Conservation (phyloP, 345 rosid genomes). For the Lepidium africanum region DNA sequence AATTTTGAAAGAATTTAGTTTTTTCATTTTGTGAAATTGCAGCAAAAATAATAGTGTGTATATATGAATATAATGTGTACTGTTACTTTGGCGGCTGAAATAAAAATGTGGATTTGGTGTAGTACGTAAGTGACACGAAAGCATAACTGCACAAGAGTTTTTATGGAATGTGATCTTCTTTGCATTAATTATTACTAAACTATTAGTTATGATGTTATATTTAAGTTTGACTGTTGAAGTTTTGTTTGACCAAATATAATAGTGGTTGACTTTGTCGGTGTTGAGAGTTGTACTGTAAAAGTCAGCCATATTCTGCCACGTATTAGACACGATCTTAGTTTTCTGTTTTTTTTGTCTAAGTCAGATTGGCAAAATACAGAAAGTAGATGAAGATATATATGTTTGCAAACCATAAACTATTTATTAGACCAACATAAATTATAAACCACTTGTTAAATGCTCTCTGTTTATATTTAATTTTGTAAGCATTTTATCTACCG, state of each 20-base stretch:
- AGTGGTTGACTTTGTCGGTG: constrained; percentile 22
- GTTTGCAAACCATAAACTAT: background rate
- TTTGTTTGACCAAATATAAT: background rate
- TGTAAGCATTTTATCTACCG: too few relatives aligned
- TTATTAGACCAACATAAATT: too few relatives aligned
- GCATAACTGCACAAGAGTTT: background rate
- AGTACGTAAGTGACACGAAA: constrained; percentile 6
- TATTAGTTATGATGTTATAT: constrained; percentile 2
- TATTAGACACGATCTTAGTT: background rate
- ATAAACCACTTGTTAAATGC: too few relatives aligned
- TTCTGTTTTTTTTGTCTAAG: background rate
- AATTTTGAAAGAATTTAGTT: too few relatives aligned
- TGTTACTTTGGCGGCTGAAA: constrained; percentile 22
- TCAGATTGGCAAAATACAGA: constrained; percentile 2
- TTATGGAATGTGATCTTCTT: background rate
- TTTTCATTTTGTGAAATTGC: too few relatives aligned
- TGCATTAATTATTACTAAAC: background rate
- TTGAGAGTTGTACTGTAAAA: constrained; percentile 1
- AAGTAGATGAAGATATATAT: background rate
- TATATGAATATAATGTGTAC: background rate
- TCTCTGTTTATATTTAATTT: too few relatives aligned
- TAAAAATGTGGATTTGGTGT: background rate
- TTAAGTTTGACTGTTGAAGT: constrained; percentile 18
- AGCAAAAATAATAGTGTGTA: too few relatives aligned
- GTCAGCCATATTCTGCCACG: constrained; percentile 15